Evolutionary conservation across 768 basidiomycete species (phyloP), one percentile per base, ranked within the genome.

Genomic region (Boletus pseudo-olivaceus): DNA sequence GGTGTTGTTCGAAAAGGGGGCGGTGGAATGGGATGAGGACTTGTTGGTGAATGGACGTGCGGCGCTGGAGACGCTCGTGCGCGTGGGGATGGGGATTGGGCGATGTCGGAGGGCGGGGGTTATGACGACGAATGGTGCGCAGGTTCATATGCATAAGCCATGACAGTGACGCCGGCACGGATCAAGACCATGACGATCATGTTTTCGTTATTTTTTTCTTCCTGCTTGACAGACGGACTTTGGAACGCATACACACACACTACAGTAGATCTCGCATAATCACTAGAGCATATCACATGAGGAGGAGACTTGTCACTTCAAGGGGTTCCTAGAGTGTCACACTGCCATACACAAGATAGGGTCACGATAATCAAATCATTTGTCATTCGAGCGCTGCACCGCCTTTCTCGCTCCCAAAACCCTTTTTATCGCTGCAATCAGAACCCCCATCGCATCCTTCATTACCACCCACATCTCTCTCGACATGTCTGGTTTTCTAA

Each of bases 21-120:
- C 72, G 4, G 81, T 98, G 14, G 77, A 87, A 64, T 99, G 93
- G 88, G 96, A 98, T 62, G 90, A 94, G 59, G 95, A 98, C 69
- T 69, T 97, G 17, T 60, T 93, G 32, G 76, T 88, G 52, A 97
- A 97, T 68, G 86, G 89, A n/a, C 74, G 77, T 30, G 90, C 90
- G 3, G 83, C 85, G n/a, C 77, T 98, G 23, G 93, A 95, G 73
- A 95, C 93, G 0, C 80, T 94, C 26, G 91, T 95, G 8, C 84
- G 89, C 32, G 89, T 90, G 46, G 91, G 92, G 10, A 90, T 86
- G 85, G 88, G 91, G 15, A 81, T 97, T 60, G 93, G 94, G 20
- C 71, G 68, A 33, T 60, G 71, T 46, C 61, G 59, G 40, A 56
- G 48, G 49, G 38, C 9, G 34, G 15, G 35, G 20, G 37, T 34